A percentile compares a stretch with the other conserved stretches of the same genome.
These are phyloP conservation scores for Chloris gayana DNA, from an alignment of 176 grass and related monocot species.

Conservation along the genomic window DNA sequence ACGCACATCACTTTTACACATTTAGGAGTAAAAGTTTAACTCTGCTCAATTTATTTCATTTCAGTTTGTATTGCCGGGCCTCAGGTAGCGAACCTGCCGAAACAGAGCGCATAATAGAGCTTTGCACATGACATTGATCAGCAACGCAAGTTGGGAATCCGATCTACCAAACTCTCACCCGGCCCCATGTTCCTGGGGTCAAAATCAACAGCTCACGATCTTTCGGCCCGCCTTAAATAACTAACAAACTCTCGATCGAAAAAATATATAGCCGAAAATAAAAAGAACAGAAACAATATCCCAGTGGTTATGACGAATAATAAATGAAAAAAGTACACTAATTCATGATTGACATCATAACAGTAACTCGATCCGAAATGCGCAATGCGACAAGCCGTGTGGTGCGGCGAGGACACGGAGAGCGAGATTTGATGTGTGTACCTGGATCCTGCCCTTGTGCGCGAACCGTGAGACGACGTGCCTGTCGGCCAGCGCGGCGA, in stretches of 20 bases:
- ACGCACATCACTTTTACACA: not conserved
- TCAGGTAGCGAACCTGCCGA: conserved; percentile 14
- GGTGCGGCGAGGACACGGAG: not conserved
- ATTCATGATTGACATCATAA: conserved; percentile 16
- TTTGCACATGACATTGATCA: conserved; percentile 56
- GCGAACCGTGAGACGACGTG: conserved; percentile 68
- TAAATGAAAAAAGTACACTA: conserved; percentile 2
- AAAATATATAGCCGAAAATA: no score
- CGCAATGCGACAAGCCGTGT: not conserved
- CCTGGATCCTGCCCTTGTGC: conserved; percentile 83
- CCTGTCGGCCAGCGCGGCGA: conserved; percentile 53
- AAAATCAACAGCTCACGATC: conserved; percentile 51
- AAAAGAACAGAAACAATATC: conserved; percentile 33
- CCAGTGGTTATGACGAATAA: not conserved
- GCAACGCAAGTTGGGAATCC: conserved; percentile 48
- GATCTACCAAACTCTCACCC: conserved; percentile 58
- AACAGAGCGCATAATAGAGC: conserved; percentile 36
- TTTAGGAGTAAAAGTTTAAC: not conserved
- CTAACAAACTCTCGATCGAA: conserved; percentile 26
- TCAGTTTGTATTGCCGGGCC: not conserved
- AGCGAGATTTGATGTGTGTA: not conserved
- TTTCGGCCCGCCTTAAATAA: conserved; percentile 34
- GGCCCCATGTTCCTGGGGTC: conserved; percentile 36
- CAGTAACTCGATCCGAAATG: not conserved
- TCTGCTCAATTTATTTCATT: not conserved